Conservation (phyloP, 257 asterid species). For the Paraleonurus japonicus region DNA sequence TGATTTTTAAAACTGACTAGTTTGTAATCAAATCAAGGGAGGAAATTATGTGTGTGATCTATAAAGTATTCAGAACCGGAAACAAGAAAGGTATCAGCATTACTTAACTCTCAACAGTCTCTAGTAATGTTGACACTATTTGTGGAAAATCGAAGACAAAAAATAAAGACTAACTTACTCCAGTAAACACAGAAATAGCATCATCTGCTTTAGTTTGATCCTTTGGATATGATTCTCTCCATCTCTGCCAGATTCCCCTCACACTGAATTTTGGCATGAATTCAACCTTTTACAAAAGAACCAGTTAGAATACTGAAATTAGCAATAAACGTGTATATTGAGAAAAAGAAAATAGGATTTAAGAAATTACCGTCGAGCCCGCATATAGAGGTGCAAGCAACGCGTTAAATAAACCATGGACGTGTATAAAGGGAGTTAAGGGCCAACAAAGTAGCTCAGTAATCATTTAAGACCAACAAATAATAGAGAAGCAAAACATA, state of each 20-base stretch:
- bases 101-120: too few relatives aligned
- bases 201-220: constrained; percentile 55
- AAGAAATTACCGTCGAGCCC: constrained; percentile 66
- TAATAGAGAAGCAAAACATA: constrained; percentile 9
- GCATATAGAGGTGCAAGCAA: constrained; percentile 87
- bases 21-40: constrained; percentile 10
- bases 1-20: neutral
- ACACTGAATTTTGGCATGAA: constrained; percentile 94
- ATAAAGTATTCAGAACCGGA: neutral
- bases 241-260: constrained; percentile 97
- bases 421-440: constrained; percentile 74
- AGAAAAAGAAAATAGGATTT: constrained; percentile 15
- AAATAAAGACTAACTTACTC: constrained; percentile 49
- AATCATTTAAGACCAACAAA: constrained; percentile 3
- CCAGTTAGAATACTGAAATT: constrained; percentile 8
- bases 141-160: neutral
- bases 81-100: neutral
- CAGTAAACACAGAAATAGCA: constrained; percentile 86
- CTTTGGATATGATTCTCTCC: constrained; percentile 84
- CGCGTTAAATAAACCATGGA: constrained; percentile 87
- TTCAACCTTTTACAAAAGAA: constrained; percentile 59
- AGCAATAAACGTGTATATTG: constrained; percentile 11
- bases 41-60: neutral
- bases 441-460: neutral
- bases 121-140: neutral